Evolutionary conservation across 2,329 filamentous ascomycete genomes (phyloP).

Genomic region (Aspergillus bombycis): DNA sequence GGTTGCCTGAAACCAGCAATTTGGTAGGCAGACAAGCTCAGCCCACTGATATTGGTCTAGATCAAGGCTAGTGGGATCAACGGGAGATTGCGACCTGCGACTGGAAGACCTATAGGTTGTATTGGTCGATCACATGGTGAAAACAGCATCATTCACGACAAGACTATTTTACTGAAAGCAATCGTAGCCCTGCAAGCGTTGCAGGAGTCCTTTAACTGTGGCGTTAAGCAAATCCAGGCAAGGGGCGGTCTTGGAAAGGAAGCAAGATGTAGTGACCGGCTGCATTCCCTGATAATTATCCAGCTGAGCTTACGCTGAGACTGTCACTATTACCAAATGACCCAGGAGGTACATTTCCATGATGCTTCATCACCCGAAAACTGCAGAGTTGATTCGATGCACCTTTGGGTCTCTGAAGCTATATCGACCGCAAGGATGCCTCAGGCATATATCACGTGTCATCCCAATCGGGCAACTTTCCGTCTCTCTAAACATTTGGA

Average conservation of each 20-base stretch:
- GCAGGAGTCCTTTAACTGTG: neutral
- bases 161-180: neutral
- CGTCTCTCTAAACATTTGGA: neutral
- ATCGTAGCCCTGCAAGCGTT: neutral
- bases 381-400: neutral
- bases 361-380: neutral
- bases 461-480: constrained; percentile 5
- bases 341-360: neutral
- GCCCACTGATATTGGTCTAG: neutral
- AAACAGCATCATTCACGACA: neutral
- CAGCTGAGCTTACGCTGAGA: neutral
- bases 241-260: neutral
- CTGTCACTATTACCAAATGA: neutral
- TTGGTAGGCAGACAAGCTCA: neutral
- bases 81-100: neutral
- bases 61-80: neutral
- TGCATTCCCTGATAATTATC: neutral
- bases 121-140: neutral
- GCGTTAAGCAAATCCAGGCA: neutral
- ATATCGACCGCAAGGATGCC: neutral
- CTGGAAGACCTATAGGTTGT: neutral
- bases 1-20: neutral
- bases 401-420: neutral
- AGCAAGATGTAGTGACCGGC: neutral
- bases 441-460: constrained; percentile 13